phyloP scores from a whole-genome alignment of 805 yeast species.

The Yarrowia alimentaria region DNA sequence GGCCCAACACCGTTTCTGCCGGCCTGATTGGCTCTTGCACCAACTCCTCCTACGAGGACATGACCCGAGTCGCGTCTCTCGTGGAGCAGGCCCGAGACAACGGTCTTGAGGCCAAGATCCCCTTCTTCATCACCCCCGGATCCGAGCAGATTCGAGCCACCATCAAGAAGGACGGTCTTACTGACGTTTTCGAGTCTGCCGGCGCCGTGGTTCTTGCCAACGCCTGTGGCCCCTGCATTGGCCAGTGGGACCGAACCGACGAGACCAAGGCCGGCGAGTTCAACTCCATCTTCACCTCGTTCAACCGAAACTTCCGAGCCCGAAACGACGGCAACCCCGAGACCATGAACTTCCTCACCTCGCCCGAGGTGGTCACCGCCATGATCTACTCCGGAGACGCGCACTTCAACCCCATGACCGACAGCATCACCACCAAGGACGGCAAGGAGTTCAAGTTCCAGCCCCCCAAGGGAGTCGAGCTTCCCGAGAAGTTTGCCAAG shows the following conservation, averaged over 20 bases:
- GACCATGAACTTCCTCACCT: slow-evolving; percentile 96
- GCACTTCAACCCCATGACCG: slow-evolving; percentile 87
- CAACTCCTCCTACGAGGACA: slow-evolving; percentile 96
- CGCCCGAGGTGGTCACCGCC: slow-evolving; percentile 97
- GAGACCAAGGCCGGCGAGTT: slow-evolving; percentile 49
- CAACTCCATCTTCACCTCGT: slow-evolving; percentile 92
- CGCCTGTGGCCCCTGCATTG: slow-evolving; percentile 99
- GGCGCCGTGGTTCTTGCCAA: slow-evolving; percentile 94
- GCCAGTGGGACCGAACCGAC: slow-evolving; percentile 91
- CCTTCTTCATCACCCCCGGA: slow-evolving; percentile 96
- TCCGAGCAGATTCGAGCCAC: slow-evolving; percentile 98
- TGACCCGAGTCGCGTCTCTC: slow-evolving; percentile 92
- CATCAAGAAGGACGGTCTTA: slow-evolving; percentile 89
- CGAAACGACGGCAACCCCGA: slow-evolving; percentile 98
- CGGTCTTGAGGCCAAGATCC: slow-evolving; percentile 86
- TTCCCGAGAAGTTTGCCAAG: slow-evolving; percentile 77
- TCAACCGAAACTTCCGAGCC: slow-evolving; percentile 96
- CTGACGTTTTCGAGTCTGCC: slow-evolving; percentile 71
- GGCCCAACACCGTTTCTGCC: slow-evolving; percentile 86
- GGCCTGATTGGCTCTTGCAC: slow-evolving; percentile 98
- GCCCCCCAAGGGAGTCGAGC: slow-evolving; percentile 82
- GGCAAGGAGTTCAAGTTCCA: slow-evolving; percentile 75
- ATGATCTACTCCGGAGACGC: slow-evolving; percentile 93
- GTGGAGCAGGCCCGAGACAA: slow-evolving; percentile 81
- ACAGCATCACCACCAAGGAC: slow-evolving; percentile 61